A percentile compares a stretch with the other conserved stretches of the same genome.
These are phyloP conservation scores for Corynascus novoguineensis DNA, from an alignment of 495 filamentous ascomycete genomes.

Conservation along the genomic window DNA sequence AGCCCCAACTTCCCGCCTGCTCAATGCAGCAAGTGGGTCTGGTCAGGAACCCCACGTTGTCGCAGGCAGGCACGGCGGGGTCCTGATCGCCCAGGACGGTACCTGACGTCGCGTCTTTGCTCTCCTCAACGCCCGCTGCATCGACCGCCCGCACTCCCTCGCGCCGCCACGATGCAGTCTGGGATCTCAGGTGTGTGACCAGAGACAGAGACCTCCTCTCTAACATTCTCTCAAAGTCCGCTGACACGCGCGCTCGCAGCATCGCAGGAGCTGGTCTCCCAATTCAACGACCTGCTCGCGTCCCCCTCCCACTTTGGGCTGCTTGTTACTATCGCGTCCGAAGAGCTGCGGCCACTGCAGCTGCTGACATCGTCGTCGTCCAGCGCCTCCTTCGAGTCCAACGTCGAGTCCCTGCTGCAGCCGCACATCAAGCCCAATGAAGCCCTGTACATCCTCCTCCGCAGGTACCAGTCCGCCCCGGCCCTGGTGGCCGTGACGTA, in stretches of 20 bases:
- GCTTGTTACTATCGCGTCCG: slow-evolving; percentile 69
- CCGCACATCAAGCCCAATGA: slow-evolving; percentile 64
- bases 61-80: background rate
- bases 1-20: background rate
- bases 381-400: slow-evolving; percentile 54
- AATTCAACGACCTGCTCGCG: slow-evolving; percentile 70
- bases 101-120: slow-evolving; percentile 1
- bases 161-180: slow-evolving; percentile 65
- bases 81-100: background rate
- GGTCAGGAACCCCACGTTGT: background rate
- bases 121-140: background rate
- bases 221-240: background rate
- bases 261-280: slow-evolving; percentile 75
- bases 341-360: slow-evolving; percentile 61
- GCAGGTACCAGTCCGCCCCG: slow-evolving; percentile 51
- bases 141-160: background rate
- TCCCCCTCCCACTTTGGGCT: slow-evolving; percentile 66
- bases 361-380: slow-evolving; percentile 52
- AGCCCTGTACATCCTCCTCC: slow-evolving; percentile 80
- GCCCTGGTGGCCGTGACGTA: slow-evolving; percentile 77
- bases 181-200: slow-evolving; percentile 65
- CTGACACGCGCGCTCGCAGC: slow-evolving; percentile 42
- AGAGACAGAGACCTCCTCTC: background rate
- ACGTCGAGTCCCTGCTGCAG: slow-evolving; percentile 50
- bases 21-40: background rate